Percentiles rank a stretch among this genome's conserved stretches.
phyloP scores from a whole-genome alignment of 768 basidiomycete species.

The Dendrothele bispora region DNA sequence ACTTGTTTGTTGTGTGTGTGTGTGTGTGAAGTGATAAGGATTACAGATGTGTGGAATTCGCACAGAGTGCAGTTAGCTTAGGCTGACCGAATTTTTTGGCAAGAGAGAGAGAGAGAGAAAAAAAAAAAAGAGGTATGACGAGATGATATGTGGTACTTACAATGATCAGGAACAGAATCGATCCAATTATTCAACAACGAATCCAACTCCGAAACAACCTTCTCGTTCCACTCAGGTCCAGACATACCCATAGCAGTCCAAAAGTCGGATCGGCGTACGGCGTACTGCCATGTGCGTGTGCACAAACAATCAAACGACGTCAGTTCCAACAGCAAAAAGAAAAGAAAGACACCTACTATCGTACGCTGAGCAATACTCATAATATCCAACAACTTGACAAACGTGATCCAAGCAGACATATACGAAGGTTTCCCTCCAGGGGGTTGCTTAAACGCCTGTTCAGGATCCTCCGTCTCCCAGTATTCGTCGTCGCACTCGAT shows the following conservation, averaged over 20 bases:
- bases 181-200: constrained; percentile 64
- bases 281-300: too few species aligned
- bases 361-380: constrained; percentile 62
- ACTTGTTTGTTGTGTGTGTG: too few species aligned
- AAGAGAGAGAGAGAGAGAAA: constrained; percentile 1
- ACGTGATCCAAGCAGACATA: constrained; percentile 51
- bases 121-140: neutral
- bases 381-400: constrained; percentile 62
- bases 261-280: neutral
- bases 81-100: neutral
- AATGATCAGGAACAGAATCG: constrained; percentile 55
- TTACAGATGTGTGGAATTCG: too few species aligned
- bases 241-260: constrained; percentile 30
- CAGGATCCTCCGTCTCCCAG: constrained; percentile 49
- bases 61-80: neutral
- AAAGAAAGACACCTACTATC: constrained; percentile 37
- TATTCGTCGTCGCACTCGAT: constrained; percentile 57
- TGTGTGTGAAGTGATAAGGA: too few species aligned
- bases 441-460: constrained; percentile 62
- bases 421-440: constrained; percentile 48
- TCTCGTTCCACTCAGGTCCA: constrained; percentile 56
- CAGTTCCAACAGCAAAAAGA: constrained; percentile 27
- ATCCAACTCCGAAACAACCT: constrained; percentile 61
- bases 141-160: constrained; percentile 35
- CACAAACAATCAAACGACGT: constrained; percentile 41